Percentiles rank a stretch among this genome's conserved stretches.
These are phyloP conservation scores for Podila minutissima DNA, from an alignment of 192 early-diverging fungal species.

Conservation along the genomic window DNA sequence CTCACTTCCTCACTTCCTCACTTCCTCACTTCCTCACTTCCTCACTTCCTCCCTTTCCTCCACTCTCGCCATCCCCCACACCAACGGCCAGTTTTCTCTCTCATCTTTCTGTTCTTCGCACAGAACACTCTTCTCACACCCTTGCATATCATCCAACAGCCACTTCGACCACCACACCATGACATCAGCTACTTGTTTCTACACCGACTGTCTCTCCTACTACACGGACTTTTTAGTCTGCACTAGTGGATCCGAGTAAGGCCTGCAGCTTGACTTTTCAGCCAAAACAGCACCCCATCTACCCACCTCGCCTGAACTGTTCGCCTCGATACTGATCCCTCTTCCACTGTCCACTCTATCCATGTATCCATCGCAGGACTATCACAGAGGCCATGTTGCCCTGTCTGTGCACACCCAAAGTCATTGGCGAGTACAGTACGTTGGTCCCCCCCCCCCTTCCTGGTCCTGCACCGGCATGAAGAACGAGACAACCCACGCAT, in stretches of 20 bases:
- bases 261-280: background rate
- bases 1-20: too few species aligned
- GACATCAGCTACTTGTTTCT: background rate
- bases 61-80: background rate
- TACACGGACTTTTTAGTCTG: constrained; percentile 8
- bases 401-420: constrained; percentile 23
- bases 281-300: background rate
- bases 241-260: background rate
- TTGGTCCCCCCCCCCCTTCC: background rate
- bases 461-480: too few species aligned
- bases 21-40: background rate
- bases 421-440: constrained; percentile 26
- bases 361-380: background rate
- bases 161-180: background rate
- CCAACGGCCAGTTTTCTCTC: too few species aligned
- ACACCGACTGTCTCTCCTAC: constrained; percentile 14
- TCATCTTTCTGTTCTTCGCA: too few species aligned
- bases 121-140: too few species aligned
- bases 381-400: constrained; percentile 3
- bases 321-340: background rate
- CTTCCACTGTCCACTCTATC: background rate
- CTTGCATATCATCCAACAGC: background rate
- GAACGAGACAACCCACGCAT: background rate
- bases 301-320: background rate
- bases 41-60: too few species aligned